These are phyloP conservation scores for Aureobasidium sp. DNA, from an alignment of 2,329 filamentous ascomycete genomes.

Conservation along the genomic window DNA sequence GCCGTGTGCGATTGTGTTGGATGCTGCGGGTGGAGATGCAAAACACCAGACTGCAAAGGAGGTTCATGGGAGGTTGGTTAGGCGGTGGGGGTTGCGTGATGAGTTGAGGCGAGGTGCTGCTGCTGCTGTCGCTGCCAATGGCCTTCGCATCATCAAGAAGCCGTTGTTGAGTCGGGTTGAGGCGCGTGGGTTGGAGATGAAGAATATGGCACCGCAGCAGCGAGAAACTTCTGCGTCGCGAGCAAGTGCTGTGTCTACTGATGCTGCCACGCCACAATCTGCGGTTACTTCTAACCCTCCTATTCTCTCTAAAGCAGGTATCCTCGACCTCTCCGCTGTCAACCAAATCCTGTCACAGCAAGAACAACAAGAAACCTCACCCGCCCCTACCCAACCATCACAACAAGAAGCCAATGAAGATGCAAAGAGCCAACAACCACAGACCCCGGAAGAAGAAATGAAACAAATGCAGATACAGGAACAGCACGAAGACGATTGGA, in stretches of 20 bases:
- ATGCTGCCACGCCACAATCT: too few species aligned
- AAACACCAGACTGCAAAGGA: neutral
- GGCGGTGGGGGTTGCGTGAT: neutral
- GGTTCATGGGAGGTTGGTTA: neutral
- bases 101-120: neutral
- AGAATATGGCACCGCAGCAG: neutral
- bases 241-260: too few species aligned
- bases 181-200: neutral
- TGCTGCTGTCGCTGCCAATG: neutral
- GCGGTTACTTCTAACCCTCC: neutral
- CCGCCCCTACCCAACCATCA: neutral
- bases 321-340: neutral
- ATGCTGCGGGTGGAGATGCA: neutral
- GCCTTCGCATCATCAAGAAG: neutral
- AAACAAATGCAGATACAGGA: neutral
- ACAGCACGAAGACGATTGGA: neutral
- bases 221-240: too few species aligned
- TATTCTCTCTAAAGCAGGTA: neutral
- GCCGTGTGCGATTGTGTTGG: conserved; percentile 8
- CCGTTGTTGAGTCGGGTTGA: neutral
- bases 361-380: neutral
- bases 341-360: neutral
- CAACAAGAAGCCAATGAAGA: neutral
- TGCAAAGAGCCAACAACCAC: neutral
- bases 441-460: neutral